A percentile compares a stretch with the other conserved stretches of the same genome.
Evolutionary conservation across 495 filamentous ascomycete genomes (phyloP).

Genomic region (Penicillium samsonianum): DNA sequence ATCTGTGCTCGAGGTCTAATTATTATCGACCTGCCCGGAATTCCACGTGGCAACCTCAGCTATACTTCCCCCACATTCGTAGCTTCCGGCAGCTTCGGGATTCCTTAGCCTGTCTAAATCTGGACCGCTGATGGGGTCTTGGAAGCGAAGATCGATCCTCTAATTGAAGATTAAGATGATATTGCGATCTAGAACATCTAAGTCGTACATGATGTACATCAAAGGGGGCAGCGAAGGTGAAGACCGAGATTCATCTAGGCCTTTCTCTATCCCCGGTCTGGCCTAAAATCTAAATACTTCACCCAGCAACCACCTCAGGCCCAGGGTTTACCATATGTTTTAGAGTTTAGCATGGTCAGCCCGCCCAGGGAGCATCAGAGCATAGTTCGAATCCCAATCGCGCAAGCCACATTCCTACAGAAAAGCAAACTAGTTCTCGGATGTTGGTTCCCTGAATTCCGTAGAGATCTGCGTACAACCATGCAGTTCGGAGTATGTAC

Average conservation of each 20-base stretch:
- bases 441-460: slow-evolving; percentile 11
- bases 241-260: slow-evolving; percentile 3
- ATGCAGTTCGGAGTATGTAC: slow-evolving; percentile 11
- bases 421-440: slow-evolving; percentile 1
- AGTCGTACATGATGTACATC: neutral
- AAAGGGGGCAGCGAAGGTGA: slow-evolving; percentile 1
- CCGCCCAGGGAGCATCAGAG: slow-evolving; percentile 12
- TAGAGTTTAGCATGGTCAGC: slow-evolving; percentile 10
- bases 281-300: slow-evolving; percentile 3
- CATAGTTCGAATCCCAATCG: slow-evolving; percentile 21
- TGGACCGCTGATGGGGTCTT: neutral
- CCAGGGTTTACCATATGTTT: neutral
- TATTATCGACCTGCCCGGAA: neutral
- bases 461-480: slow-evolving; percentile 12
- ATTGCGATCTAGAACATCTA: neutral
- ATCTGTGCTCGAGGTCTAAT: neutral
- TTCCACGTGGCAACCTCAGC: slow-evolving; percentile 11
- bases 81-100: neutral
- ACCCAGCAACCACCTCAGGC: neutral
- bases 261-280: neutral
- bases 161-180: neutral
- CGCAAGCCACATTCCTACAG: slow-evolving; percentile 16
- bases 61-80: slow-evolving; percentile 6
- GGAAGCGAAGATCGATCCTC: neutral
- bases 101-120: neutral